A percentile compares a stretch with the other conserved stretches of the same genome.
Conservation (phyloP, 1,284 basidiomycete genomes). For the Taiwanofungus camphoratus region DNA sequence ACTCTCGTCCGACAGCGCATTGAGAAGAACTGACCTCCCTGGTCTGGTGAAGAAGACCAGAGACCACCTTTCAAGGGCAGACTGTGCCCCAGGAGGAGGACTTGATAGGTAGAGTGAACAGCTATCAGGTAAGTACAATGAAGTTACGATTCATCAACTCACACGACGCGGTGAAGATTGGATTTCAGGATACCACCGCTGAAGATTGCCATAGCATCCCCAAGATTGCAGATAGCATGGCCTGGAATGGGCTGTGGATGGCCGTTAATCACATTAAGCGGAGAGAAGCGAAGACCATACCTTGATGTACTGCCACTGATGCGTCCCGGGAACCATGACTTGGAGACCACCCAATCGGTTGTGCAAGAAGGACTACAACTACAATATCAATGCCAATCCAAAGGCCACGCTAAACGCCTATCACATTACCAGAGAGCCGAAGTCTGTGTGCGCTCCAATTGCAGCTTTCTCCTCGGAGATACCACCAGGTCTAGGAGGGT, state of each 20-base stretch:
- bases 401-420: neutral
- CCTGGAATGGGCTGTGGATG: slow-evolving; percentile 26
- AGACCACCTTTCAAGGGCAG: slow-evolving; percentile 29
- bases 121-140: neutral
- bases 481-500: slow-evolving; percentile 19
- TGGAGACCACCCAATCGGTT: slow-evolving; percentile 71
- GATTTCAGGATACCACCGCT: slow-evolving; percentile 35
- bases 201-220: slow-evolving; percentile 38
- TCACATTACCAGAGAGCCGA: slow-evolving; percentile 30
- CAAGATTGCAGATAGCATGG: slow-evolving; percentile 36
- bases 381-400: neutral
- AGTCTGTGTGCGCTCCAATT: slow-evolving; percentile 34
- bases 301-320: slow-evolving; percentile 67
- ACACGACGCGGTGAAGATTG: slow-evolving; percentile 34
- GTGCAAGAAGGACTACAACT: slow-evolving; percentile 52
- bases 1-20: slow-evolving; percentile 23
- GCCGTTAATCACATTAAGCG: neutral
- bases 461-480: slow-evolving; percentile 23
- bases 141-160: slow-evolving; percentile 5
- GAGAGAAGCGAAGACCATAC: slow-evolving; percentile 26
- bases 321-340: slow-evolving; percentile 55
- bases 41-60: slow-evolving; percentile 37
- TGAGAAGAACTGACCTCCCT: slow-evolving; percentile 23
- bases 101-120: slow-evolving; percentile 11
- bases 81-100: slow-evolving; percentile 29